A percentile compares a stretch with the other conserved stretches of the same genome.
phyloP scores from a whole-genome alignment of 2,329 filamentous ascomycete genomes.

The Pezicula neosporulosa region DNA sequence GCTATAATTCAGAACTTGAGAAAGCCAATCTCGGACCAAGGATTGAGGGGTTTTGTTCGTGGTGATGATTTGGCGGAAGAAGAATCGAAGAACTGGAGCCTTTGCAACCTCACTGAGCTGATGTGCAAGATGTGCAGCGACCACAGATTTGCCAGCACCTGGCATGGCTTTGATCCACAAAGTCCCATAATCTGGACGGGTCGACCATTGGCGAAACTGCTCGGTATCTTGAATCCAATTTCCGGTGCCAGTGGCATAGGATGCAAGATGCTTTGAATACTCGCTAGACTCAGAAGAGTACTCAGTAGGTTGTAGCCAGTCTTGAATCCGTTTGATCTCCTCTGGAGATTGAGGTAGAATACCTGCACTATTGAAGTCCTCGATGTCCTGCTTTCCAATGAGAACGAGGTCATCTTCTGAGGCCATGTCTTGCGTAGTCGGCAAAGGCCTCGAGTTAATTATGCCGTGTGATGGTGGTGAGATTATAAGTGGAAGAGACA shows the following conservation, averaged over 20 bases:
- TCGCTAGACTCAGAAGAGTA: neutral
- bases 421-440: no score
- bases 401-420: no score
- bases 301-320: constrained; percentile 2
- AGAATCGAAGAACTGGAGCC: constrained; percentile 33
- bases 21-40: constrained; percentile 29
- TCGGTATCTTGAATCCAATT: constrained; percentile 2
- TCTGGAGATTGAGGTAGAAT: no score
- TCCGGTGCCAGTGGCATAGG: constrained; percentile 1
- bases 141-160: constrained; percentile 41
- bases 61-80: constrained; percentile 34
- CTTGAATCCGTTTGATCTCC: neutral
- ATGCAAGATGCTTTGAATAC: constrained; percentile 1
- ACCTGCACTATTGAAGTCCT: no score
- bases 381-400: no score
- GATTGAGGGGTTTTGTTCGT: constrained; percentile 25
- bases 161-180: constrained; percentile 45
- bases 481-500: no score
- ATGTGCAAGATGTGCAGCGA: constrained; percentile 22
- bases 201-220: constrained; percentile 1
- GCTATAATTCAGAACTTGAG: constrained; percentile 26
- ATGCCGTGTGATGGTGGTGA: no score
- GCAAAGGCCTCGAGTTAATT: no score
- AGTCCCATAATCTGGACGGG: constrained; percentile 28
- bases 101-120: constrained; percentile 13